Evolutionary conservation across 2,329 filamentous ascomycete species (phyloP).

Genomic region (Aspergillus cejpii): DNA sequence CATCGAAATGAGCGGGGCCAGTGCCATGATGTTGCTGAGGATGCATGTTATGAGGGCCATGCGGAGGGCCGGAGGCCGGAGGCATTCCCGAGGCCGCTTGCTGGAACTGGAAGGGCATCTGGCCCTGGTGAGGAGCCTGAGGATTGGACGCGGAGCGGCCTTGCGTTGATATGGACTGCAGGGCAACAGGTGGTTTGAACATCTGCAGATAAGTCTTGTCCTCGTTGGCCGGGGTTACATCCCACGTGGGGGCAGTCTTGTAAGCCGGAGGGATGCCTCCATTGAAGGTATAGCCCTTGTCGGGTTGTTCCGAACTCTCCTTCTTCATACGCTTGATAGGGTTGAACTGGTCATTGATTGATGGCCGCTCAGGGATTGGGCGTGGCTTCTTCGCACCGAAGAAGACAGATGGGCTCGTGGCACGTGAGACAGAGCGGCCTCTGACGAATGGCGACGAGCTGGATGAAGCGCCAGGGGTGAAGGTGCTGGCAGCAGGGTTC

Average conservation of each 20-base stretch:
- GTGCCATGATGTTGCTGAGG: slow-evolving; percentile 65
- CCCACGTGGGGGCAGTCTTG: slow-evolving; percentile 80
- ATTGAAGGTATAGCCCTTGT: slow-evolving; percentile 64
- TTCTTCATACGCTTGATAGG: slow-evolving; percentile 66
- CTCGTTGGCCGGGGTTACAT: slow-evolving; percentile 59
- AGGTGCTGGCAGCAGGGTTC: slow-evolving; percentile 70
- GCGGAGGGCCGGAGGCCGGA: slow-evolving; percentile 65
- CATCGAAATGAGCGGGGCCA: slow-evolving; percentile 63
- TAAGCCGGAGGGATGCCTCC: slow-evolving; percentile 78
- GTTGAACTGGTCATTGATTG: slow-evolving; percentile 53
- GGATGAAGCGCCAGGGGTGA: slow-evolving; percentile 59
- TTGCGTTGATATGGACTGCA: slow-evolving; percentile 61
- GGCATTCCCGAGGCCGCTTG: slow-evolving; percentile 62
- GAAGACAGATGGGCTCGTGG: slow-evolving; percentile 48
- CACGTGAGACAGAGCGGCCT: slow-evolving; percentile 42
- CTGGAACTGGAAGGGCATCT: slow-evolving; percentile 75
- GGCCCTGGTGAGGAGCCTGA: slow-evolving; percentile 73
- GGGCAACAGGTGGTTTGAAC: slow-evolving; percentile 62
- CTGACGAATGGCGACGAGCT: slow-evolving; percentile 63
- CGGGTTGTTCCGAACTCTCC: slow-evolving; percentile 47
- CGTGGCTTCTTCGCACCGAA: slow-evolving; percentile 67
- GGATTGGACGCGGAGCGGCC: slow-evolving; percentile 57
- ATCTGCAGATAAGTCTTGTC: slow-evolving; percentile 74
- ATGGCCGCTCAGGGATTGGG: slow-evolving; percentile 50
- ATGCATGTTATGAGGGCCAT: slow-evolving; percentile 71